Conservation (phyloP, 169 alveolate genomes). For the Eimeria acervulina region DNA sequence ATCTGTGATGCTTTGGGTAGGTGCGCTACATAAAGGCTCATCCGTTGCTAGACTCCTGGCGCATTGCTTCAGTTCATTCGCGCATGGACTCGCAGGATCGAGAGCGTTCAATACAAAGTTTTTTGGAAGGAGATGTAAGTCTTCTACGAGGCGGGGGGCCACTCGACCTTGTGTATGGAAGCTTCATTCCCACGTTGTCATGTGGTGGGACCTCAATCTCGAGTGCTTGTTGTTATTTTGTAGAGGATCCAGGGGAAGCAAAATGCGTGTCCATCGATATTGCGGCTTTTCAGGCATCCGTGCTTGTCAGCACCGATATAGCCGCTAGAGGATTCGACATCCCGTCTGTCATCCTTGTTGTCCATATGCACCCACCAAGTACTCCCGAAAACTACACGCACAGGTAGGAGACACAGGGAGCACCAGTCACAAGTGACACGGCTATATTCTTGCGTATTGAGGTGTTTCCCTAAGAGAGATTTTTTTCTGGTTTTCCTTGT, state of each 20-base stretch:
- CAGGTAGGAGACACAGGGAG: constrained; percentile 19
- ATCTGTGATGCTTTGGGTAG: background rate
- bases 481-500: background rate
- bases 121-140: constrained; percentile 59
- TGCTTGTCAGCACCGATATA: constrained; percentile 98
- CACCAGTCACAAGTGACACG: background rate
- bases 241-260: background rate
- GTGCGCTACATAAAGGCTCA: constrained; percentile 60
- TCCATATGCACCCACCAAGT: constrained; percentile 90
- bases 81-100: constrained; percentile 55
- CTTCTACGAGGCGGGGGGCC: background rate
- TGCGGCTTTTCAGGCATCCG: constrained; percentile 73
- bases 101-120: constrained; percentile 30
- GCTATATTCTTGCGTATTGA: background rate
- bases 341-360: constrained; percentile 91
- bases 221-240: background rate
- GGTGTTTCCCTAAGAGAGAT: background rate
- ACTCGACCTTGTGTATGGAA: background rate
- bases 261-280: background rate
- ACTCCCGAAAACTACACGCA: constrained; percentile 65
- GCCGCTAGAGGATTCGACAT: constrained; percentile 99
- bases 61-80: constrained; percentile 44
- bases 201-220: background rate
- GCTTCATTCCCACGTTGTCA: background rate
- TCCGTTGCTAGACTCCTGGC: constrained; percentile 65